Evolutionary conservation across 2,329 filamentous ascomycete genomes (phyloP).

Genomic region (Diaporthe eres): DNA sequence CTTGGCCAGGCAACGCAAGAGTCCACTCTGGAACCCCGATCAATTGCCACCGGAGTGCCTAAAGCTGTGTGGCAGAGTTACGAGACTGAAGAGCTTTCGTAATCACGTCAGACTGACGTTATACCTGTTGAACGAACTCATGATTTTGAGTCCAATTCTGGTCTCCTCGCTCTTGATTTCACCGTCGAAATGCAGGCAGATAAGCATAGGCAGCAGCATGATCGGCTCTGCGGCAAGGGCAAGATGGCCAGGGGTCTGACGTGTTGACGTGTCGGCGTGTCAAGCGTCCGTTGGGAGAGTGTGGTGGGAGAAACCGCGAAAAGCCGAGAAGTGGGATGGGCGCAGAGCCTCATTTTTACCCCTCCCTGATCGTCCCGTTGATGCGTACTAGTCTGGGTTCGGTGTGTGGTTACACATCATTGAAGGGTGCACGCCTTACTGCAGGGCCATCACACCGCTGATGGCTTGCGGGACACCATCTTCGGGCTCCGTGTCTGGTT

Average conservation of each 20-base stretch:
- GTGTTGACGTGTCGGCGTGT: not conserved
- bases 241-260: not conserved
- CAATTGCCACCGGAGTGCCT: no score
- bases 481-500: no score
- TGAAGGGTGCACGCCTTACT: not conserved
- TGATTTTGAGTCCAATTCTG: no score
- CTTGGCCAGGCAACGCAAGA: not conserved
- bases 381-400: not conserved
- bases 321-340: not conserved
- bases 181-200: no score
- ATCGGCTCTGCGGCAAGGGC: not conserved
- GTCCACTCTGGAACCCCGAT: no score
- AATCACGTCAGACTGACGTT: no score
- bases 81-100: no score
- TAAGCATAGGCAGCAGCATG: no score
- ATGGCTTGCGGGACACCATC: not conserved
- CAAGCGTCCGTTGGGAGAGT: not conserved
- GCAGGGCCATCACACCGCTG: not conserved
- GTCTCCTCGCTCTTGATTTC: no score
- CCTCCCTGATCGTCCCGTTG: not conserved
- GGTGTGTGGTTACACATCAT: not conserved
- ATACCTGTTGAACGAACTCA: no score
- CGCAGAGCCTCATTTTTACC: not conserved
- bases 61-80: no score
- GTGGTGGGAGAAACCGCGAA: not conserved